Percentiles rank a stretch among this genome's conserved stretches.
Conservation (phyloP, 768 basidiomycete species). For the Boletus rex-veris region DNA sequence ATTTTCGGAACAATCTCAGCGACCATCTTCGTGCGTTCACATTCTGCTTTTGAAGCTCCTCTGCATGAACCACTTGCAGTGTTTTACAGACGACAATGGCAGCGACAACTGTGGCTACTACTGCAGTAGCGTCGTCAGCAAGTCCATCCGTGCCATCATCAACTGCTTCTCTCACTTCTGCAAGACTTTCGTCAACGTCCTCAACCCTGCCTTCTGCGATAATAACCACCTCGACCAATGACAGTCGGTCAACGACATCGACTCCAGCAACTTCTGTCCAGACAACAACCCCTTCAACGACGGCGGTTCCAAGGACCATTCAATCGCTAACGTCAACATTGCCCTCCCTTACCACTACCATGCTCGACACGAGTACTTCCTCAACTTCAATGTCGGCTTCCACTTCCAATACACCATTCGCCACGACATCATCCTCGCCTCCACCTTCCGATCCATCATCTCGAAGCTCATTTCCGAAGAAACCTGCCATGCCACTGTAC, state of each 20-base stretch:
- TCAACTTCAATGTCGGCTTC: constrained; percentile 18
- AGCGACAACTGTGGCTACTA: constrained; percentile 6
- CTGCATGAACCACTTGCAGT: constrained; percentile 18
- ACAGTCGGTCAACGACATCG: constrained; percentile 19
- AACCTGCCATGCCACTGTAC: constrained; percentile 20
- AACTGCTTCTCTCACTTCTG: constrained; percentile 6
- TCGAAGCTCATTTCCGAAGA: constrained; percentile 3
- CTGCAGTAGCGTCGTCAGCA: constrained; percentile 9
- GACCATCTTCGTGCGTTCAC: constrained; percentile 24
- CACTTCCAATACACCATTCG: constrained; percentile 12
- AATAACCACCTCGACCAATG: constrained; percentile 15
- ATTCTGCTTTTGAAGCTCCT: constrained; percentile 1
- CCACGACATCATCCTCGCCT: constrained; percentile 9
- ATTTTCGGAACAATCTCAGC: constrained; percentile 9
- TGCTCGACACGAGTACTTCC: constrained; percentile 3
- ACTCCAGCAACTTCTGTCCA: constrained; percentile 18
- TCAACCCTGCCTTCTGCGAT: constrained; percentile 15
- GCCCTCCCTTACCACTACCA: constrained; percentile 5
- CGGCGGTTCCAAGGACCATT: constrained; percentile 6
- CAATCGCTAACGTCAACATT: constrained; percentile 10
- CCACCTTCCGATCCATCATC: constrained; percentile 4
- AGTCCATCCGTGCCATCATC: constrained; percentile 12
- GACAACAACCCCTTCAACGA: constrained; percentile 19
- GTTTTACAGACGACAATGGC: constrained; percentile 11
- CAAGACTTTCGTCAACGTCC: constrained; percentile 1